A percentile compares a stretch with the other conserved stretches of the same genome.
Evolutionary conservation across 768 basidiomycete species (phyloP).

Genomic region (Sistotremastrum suecicum): DNA sequence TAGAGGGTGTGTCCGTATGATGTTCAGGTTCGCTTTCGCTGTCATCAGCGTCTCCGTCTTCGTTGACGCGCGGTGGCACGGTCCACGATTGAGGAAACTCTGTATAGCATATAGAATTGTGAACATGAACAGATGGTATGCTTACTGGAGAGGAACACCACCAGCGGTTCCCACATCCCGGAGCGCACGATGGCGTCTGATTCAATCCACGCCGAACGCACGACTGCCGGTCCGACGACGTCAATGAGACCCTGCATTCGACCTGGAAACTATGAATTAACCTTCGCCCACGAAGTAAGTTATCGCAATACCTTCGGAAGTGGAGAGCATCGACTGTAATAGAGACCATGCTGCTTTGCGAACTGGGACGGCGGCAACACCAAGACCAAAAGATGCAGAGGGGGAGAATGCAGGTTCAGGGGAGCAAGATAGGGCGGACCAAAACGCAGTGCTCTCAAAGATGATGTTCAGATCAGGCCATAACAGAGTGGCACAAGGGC

Average conservation of each 20-base stretch:
- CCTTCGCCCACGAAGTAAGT: background rate
- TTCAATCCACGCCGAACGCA: slow-evolving; percentile 64
- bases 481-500: background rate
- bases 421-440: slow-evolving; percentile 40
- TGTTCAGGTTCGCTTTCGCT: slow-evolving; percentile 3
- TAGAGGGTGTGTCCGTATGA: slow-evolving; percentile 13
- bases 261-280: slow-evolving; percentile 6
- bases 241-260: slow-evolving; percentile 22
- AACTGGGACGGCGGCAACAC: slow-evolving; percentile 44
- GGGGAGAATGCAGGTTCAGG: slow-evolving; percentile 28
- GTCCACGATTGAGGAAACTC: slow-evolving; percentile 59
- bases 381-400: slow-evolving; percentile 38
- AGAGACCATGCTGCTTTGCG: slow-evolving; percentile 57
- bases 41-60: slow-evolving; percentile 10
- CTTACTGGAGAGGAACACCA: slow-evolving; percentile 61
- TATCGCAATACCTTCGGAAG: slow-evolving; percentile 27
- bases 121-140: slow-evolving; percentile 1
- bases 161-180: slow-evolving; percentile 54
- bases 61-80: slow-evolving; percentile 13
- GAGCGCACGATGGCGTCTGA: slow-evolving; percentile 53
- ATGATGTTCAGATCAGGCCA: slow-evolving; percentile 20
- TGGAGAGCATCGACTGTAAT: slow-evolving; percentile 30
- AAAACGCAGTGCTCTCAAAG: slow-evolving; percentile 38
- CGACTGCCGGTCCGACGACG: slow-evolving; percentile 37
- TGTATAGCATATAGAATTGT: slow-evolving; percentile 14